Conservation (phyloP, 2,329 filamentous ascomycete genomes). For the Alternaria sp. region DNA sequence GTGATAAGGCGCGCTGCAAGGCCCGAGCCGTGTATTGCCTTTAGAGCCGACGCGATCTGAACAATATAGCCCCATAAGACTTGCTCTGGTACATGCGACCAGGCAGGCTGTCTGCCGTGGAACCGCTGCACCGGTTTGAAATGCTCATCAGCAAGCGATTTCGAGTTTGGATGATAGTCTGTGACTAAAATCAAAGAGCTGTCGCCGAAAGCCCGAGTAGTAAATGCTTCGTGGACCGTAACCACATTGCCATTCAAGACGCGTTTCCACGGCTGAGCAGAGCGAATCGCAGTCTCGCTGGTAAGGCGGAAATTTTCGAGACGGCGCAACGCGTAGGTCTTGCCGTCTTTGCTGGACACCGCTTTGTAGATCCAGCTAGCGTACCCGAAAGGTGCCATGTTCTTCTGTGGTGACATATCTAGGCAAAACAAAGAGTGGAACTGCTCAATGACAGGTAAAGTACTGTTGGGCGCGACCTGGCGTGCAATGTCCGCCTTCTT, state of each 20-base stretch:
- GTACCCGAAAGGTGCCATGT: constrained; percentile 81
- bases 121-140: constrained; percentile 59
- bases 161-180: constrained; percentile 90
- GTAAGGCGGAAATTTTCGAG: constrained; percentile 89
- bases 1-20: constrained; percentile 88
- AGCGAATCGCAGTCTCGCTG: constrained; percentile 86
- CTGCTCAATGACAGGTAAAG: constrained; percentile 80
- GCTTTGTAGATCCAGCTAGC: constrained; percentile 97
- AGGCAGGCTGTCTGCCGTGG: constrained; percentile 48
- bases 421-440: constrained; percentile 93
- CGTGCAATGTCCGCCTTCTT: constrained; percentile 85
- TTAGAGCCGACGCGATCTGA: constrained; percentile 87
- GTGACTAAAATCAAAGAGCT: constrained; percentile 94
- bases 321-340: constrained; percentile 84
- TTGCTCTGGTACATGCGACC: constrained; percentile 66
- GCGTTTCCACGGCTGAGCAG: constrained; percentile 88
- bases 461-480: constrained; percentile 82
- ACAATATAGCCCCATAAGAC: constrained; percentile 91
- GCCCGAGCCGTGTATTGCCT: constrained; percentile 80
- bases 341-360: constrained; percentile 84
- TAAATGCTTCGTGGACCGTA: constrained; percentile 89
- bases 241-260: constrained; percentile 84
- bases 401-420: constrained; percentile 82
- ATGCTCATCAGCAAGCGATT: constrained; percentile 86
- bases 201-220: constrained; percentile 89